These are phyloP conservation scores for Carpinus viminea DNA, from an alignment of 306 rosid genomes.

Conservation along the genomic window DNA sequence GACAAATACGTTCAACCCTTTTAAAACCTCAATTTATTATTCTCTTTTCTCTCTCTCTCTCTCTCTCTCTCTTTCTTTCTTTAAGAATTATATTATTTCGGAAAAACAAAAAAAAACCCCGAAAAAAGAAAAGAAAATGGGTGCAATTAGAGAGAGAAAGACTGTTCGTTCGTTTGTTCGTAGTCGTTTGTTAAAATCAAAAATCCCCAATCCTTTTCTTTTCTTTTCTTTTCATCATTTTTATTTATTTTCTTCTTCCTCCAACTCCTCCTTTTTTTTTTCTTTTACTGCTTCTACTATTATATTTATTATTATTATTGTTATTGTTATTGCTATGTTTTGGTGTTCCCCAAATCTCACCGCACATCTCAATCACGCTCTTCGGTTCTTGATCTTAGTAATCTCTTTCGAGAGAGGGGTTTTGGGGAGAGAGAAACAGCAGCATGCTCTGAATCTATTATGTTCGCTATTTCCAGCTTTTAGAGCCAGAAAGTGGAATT, in stretches of 20 bases:
- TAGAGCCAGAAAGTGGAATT: constrained; percentile 40
- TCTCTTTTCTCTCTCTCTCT: neutral
- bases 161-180: constrained; percentile 41
- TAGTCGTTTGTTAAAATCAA: constrained; percentile 19
- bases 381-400: constrained; percentile 28
- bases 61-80: neutral
- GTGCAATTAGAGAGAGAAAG: constrained; percentile 35
- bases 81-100: constrained; percentile 9
- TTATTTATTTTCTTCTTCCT: neutral
- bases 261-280: neutral
- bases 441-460: neutral
- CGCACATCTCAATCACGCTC: constrained; percentile 48
- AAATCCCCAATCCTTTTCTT: constrained; percentile 12
- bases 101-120: neutral
- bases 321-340: constrained; percentile 22
- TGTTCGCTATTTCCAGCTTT: neutral
- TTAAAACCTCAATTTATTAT: constrained; percentile 17
- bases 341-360: constrained; percentile 56
- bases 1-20: constrained; percentile 20
- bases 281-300: neutral
- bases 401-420: constrained; percentile 12
- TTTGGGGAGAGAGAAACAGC: too few species aligned
- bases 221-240: neutral
- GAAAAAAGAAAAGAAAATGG: constrained; percentile 20
- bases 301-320: constrained; percentile 12